Conservation (phyloP, 371 early-diverging fungal genomes). For the Apophysomyces elegans region DNA sequence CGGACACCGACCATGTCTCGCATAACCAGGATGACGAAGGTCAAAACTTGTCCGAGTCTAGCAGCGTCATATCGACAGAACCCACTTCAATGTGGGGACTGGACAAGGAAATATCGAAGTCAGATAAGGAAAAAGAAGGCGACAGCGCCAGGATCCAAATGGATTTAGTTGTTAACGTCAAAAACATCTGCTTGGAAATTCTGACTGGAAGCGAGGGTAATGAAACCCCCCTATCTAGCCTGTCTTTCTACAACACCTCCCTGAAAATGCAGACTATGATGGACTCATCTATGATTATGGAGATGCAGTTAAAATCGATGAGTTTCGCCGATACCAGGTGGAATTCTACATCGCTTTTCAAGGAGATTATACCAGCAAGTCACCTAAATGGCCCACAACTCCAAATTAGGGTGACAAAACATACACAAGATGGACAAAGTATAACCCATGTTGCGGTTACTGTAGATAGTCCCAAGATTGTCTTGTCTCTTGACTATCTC, state of each 20-base stretch:
- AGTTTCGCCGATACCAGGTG: slow-evolving; percentile 82
- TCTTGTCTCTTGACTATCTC: slow-evolving; percentile 84
- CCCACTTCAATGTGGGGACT: background rate
- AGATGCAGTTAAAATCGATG: slow-evolving; percentile 73
- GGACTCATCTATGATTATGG: slow-evolving; percentile 73
- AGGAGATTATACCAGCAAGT: slow-evolving; percentile 80
- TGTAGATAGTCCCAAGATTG: slow-evolving; percentile 81
- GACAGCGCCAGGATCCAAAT: slow-evolving; percentile 16
- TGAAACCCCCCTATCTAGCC: slow-evolving; percentile 44
- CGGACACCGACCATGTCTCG: slow-evolving; percentile 19
- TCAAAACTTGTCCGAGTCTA: background rate
- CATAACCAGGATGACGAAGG: slow-evolving; percentile 14
- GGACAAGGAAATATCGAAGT: background rate
- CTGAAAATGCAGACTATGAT: slow-evolving; percentile 69
- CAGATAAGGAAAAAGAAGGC: slow-evolving; percentile 9
- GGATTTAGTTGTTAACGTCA: slow-evolving; percentile 29
- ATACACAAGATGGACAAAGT: slow-evolving; percentile 22
- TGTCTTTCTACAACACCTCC: slow-evolving; percentile 58
- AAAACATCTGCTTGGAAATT: slow-evolving; percentile 46
- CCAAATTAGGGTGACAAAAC: slow-evolving; percentile 45
- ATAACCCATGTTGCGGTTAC: slow-evolving; percentile 66
- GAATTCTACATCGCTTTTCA: slow-evolving; percentile 75
- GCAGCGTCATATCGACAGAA: background rate
- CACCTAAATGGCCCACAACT: slow-evolving; percentile 74
- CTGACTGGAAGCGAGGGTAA: slow-evolving; percentile 60